These are phyloP conservation scores for Phytophthora aleatoria DNA, from an alignment of 352 stramenopile genomes.

Conservation along the genomic window DNA sequence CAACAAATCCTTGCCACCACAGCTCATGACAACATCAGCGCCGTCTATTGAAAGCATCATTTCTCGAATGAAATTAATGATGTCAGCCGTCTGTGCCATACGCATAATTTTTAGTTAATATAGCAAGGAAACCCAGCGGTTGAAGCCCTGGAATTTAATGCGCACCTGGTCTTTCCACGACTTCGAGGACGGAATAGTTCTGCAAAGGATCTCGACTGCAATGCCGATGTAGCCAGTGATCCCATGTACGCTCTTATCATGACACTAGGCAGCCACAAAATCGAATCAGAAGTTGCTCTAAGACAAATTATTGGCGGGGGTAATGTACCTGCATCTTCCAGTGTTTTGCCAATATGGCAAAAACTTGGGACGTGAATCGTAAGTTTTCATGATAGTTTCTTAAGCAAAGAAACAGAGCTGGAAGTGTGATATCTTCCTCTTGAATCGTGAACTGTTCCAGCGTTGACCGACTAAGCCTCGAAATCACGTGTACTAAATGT, in stretches of 20 bases:
- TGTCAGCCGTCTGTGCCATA: constrained; percentile 47
- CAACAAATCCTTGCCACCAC: constrained; percentile 50
- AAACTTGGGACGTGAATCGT: constrained; percentile 57
- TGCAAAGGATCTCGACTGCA: constrained; percentile 51
- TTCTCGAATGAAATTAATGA: constrained; percentile 69
- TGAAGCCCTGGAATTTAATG: neutral
- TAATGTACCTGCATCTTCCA: constrained; percentile 43
- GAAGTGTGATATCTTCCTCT: constrained; percentile 56
- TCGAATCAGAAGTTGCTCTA: constrained; percentile 1
- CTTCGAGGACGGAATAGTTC: constrained; percentile 21
- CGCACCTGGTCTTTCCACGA: constrained; percentile 28
- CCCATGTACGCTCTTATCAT: constrained; percentile 41
- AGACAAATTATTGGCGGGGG: neutral
- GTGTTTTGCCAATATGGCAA: constrained; percentile 59
- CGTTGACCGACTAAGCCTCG: constrained; percentile 39
- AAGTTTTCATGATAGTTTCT: constrained; percentile 50
- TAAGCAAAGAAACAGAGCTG: constrained; percentile 71
- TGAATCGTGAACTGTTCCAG: constrained; percentile 52
- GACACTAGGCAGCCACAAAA: constrained; percentile 2
- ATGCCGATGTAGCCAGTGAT: constrained; percentile 69
- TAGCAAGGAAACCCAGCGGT: neutral
- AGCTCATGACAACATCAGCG: constrained; percentile 49
- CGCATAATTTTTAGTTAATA: neutral
- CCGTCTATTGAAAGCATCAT: constrained; percentile 58
- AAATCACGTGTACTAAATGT: constrained; percentile 54